Conservation (phyloP, 2,329 filamentous ascomycete species). For the Cladosporium austrohemisphaericum region DNA sequence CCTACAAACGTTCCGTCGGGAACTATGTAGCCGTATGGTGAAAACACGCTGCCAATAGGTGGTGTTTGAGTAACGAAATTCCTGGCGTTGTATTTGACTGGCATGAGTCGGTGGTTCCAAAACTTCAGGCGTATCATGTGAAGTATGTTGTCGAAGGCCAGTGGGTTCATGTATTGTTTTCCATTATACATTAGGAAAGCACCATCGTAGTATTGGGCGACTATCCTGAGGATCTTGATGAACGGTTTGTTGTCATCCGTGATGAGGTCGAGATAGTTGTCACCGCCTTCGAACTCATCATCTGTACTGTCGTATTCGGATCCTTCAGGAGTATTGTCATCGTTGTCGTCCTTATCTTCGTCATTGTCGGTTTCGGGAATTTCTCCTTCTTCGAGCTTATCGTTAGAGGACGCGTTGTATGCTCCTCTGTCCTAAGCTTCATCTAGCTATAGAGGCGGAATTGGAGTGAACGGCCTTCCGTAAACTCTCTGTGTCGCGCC, state of each 20-base stretch:
- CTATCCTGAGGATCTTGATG: background rate
- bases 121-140: slow-evolving; percentile 11
- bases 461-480: background rate
- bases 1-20: slow-evolving; percentile 13
- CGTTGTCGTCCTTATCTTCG: background rate
- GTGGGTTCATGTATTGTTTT: slow-evolving; percentile 10
- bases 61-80: slow-evolving; percentile 9
- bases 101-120: slow-evolving; percentile 15
- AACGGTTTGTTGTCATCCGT: background rate
- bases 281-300: background rate
- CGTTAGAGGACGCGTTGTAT: background rate
- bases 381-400: slow-evolving; percentile 10
- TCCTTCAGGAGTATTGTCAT: background rate
- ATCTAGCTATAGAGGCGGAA: background rate
- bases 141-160: slow-evolving; percentile 14
- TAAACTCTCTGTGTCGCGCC: background rate
- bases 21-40: slow-evolving; percentile 5
- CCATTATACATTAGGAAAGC: background rate
- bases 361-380: slow-evolving; percentile 5
- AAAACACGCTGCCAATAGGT: slow-evolving; percentile 17
- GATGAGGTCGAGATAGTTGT: background rate
- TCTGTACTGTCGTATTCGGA: slow-evolving; percentile 1
- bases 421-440: background rate
- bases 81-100: background rate
- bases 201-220: background rate